These are phyloP conservation scores for Aspergillus flavus DNA, from an alignment of 2,329 filamentous ascomycete genomes.

Conservation along the genomic window DNA sequence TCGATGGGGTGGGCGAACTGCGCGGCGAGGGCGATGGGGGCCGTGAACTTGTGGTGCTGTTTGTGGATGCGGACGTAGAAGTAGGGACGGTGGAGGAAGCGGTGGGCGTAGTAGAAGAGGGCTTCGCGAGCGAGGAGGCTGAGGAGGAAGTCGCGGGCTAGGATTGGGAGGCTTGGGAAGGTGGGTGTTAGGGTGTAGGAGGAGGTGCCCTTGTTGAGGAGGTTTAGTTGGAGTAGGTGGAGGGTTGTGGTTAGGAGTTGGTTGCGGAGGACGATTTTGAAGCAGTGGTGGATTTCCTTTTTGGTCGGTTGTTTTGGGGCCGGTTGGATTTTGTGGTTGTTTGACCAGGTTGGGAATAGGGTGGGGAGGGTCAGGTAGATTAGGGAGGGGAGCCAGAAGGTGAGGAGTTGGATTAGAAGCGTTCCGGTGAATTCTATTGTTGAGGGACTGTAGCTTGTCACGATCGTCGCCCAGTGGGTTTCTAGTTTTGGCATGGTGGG, in stretches of 20 bases:
- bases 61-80: conserved; percentile 59
- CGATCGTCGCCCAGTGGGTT: conserved; percentile 10
- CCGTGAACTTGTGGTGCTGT: conserved; percentile 58
- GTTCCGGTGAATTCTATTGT: conserved; percentile 32
- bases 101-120: conserved; percentile 60
- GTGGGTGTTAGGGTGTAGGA: conserved; percentile 43
- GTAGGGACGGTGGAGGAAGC: conserved; percentile 53
- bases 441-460: conserved; percentile 1
- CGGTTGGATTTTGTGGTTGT: conserved; percentile 58
- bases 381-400: conserved; percentile 32
- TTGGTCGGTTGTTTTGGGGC: conserved; percentile 53
- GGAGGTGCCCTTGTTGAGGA: conserved; percentile 17
- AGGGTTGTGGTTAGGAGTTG: conserved; percentile 47
- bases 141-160: conserved; percentile 47
- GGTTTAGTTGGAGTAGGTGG: conserved; percentile 12
- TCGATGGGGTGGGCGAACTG: conserved; percentile 62
- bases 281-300: conserved; percentile 49
- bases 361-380: conserved; percentile 49
- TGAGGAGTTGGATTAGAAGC: conserved; percentile 25
- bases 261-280: conserved; percentile 51
- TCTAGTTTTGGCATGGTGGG: background rate
- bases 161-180: conserved; percentile 40
- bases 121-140: conserved; percentile 51
- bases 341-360: conserved; percentile 52
- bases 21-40: conserved; percentile 58